phyloP scores from a whole-genome alignment of 177 flowering plant species.

The Tripterygium wilfordii region DNA sequence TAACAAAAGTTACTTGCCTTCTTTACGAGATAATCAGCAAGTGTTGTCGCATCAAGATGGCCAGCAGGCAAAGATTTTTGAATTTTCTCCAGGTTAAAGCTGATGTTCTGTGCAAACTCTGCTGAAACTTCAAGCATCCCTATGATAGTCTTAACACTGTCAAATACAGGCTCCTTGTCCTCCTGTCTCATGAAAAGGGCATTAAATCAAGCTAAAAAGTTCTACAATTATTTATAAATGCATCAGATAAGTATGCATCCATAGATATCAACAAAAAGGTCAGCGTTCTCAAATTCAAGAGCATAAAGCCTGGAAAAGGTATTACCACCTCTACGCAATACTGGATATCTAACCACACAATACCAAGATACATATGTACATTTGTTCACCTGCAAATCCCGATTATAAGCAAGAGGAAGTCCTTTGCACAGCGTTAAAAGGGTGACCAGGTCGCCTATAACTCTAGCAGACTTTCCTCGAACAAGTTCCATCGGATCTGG shows the following conservation, averaged over 20 bases:
- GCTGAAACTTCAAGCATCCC: constrained; percentile 98
- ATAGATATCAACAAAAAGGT: neutral
- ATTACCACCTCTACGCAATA: too few relatives aligned
- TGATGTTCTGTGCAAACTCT: constrained; percentile 90
- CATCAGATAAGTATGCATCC: neutral
- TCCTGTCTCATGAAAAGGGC: constrained; percentile 44
- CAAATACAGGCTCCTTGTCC: constrained; percentile 96
- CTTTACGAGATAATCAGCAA: constrained; percentile 95
- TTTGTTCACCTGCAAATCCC: constrained; percentile 81
- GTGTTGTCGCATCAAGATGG: constrained; percentile 98
- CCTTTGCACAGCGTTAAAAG: constrained; percentile 96
- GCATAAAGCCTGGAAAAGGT: too few relatives aligned
- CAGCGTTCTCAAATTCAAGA: too few relatives aligned
- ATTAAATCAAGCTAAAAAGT: neutral
- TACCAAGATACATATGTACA: neutral
- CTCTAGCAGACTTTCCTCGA: constrained; percentile 96
- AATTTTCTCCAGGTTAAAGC: constrained; percentile 72
- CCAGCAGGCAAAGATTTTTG: constrained; percentile 87
- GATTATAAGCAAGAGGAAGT: constrained; percentile 96
- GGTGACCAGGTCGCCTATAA: constrained; percentile 75
- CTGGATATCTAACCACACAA: too few relatives aligned
- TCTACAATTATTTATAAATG: too few relatives aligned
- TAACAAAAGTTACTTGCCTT: constrained; percentile 51
- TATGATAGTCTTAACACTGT: constrained; percentile 77
- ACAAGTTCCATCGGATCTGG: constrained; percentile 99